A percentile compares a stretch with the other conserved stretches of the same genome.
Conservation (phyloP, 1,139 yeast genomes). For the Saccharomycopsis phalli region DNA sequence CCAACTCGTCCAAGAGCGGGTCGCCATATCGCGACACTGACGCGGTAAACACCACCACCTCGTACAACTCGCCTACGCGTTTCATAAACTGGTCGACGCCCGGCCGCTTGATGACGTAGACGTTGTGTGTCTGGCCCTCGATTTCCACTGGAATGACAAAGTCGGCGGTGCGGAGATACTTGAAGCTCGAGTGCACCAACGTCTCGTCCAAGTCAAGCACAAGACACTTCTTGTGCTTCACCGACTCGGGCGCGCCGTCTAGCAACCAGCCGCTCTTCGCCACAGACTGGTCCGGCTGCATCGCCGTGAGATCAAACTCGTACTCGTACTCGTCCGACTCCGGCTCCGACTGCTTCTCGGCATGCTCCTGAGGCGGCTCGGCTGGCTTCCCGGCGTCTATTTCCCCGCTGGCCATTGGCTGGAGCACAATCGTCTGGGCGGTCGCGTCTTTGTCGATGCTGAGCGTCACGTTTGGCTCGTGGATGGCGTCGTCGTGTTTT, state of each 20-base stretch:
- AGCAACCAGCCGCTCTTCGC: conserved; percentile 59
- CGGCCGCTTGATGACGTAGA: conserved; percentile 92
- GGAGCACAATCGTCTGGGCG: conserved; percentile 12
- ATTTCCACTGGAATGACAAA: conserved; percentile 91
- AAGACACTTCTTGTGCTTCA: conserved; percentile 66
- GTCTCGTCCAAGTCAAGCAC: conserved; percentile 94
- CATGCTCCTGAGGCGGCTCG: conserved; percentile 1
- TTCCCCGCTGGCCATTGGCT: conserved; percentile 5
- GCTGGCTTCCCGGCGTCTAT: background rate
- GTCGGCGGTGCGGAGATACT: conserved; percentile 85
- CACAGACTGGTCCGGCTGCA: conserved; percentile 63
- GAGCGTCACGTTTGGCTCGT: conserved; percentile 5
- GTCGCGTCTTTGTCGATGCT: conserved; percentile 10
- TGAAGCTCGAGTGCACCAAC: conserved; percentile 89
- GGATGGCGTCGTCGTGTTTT: conserved; percentile 8
- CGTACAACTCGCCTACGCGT: conserved; percentile 78
- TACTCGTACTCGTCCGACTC: background rate
- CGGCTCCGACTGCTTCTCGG: background rate
- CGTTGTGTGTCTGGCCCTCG: conserved; percentile 86
- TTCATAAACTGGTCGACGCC: conserved; percentile 91
- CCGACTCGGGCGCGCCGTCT: conserved; percentile 38
- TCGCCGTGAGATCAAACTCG: conserved; percentile 43
- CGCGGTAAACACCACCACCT: conserved; percentile 95
- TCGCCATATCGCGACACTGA: conserved; percentile 93
- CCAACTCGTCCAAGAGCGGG: conserved; percentile 85